These are phyloP conservation scores for Saccharum officinarum DNA, from an alignment of 176 grass and related monocot species.

Conservation along the genomic window DNA sequence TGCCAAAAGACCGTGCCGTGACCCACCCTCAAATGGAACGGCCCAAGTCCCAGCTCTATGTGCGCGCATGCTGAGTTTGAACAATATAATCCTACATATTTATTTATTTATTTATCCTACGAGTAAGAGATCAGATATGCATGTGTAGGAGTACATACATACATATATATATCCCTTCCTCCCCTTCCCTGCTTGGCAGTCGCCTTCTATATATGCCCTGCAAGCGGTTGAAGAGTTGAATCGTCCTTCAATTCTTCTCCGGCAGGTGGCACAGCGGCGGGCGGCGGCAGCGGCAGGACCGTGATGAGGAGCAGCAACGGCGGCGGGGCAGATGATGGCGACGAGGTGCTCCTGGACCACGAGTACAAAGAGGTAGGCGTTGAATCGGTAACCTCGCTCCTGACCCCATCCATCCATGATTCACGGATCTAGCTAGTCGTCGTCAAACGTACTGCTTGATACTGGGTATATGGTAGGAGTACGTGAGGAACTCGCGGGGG, in stretches of 20 bases:
- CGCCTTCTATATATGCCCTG: not conserved
- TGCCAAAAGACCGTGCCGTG: too few species aligned
- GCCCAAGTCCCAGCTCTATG: too few species aligned
- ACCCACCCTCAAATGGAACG: too few species aligned
- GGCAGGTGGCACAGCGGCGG: not conserved
- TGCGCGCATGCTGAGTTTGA: too few species aligned
- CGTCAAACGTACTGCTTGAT: too few species aligned
- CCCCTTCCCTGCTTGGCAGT: not conserved
- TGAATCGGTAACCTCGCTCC: too few species aligned
- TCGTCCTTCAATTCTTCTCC: not conserved
- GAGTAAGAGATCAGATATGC: not conserved
- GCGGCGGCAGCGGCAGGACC: not conserved
- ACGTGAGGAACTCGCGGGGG: constrained; percentile 54
- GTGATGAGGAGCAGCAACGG: not conserved
- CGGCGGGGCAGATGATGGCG: too few species aligned
- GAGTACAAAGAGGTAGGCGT: not conserved
- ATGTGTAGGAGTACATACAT: too few species aligned
- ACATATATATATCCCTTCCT: too few species aligned
- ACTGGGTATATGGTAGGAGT: constrained; percentile 37
- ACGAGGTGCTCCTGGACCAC: not conserved
- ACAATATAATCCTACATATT: too few species aligned
- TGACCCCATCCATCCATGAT: not conserved
- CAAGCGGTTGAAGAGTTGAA: not conserved
- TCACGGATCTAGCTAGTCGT: not conserved
- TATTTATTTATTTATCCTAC: not conserved